Base-by-base conservation (phyloP, 2,329 filamentous ascomycete species). In the Phyllosticta ampelicida region DNA sequence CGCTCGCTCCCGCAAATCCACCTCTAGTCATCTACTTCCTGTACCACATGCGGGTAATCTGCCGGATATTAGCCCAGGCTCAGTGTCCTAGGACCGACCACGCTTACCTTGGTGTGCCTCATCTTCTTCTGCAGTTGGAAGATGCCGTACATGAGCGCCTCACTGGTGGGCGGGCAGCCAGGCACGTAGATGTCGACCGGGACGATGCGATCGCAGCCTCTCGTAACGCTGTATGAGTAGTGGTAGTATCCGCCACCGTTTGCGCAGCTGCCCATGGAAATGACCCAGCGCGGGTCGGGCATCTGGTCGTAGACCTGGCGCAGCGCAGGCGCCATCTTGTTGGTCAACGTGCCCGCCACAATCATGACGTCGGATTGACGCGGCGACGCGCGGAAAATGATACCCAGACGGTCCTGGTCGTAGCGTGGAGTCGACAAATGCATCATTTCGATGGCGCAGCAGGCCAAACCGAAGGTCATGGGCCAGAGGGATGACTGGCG, bases 371-470 rank as follows among this genome's bases (percentile, higher is more conserved):
- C 90, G 60, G 89, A 89, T 75, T 95, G 90, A 63, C 90, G 86
- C 4, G 90, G 90, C 9, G 88, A 92, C 60, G 89, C 90, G 67
- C 90, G 86, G 82, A 95, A 95, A 73, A 95, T 95, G 71, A 95
- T 95, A 67, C 90, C 90, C 60, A 94, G 80, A 53, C 90, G 85
- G 76, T 95, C 90, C 71, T 94, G 89, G 69, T 95, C 89, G 81
- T 95, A 95, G 44, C 89, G 86, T n/a, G 90, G 90, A 62, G 89
- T 90, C 26, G 89, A 95, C 49, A 90, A 80, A 72, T 92, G 88
- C 90, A 95, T 95, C 90, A 95, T 95, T 74, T 95, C 90, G 71
- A 95, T 77, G 74, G 87, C 89, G 73, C 90, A 95, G 80, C 90
- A 95, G 68, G 90, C 90, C 49, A 95, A 85, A 60, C 86, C 90